phyloP scores from a whole-genome alignment of 1,139 yeast genomes.

The Yamadazyma buinensis region DNA sequence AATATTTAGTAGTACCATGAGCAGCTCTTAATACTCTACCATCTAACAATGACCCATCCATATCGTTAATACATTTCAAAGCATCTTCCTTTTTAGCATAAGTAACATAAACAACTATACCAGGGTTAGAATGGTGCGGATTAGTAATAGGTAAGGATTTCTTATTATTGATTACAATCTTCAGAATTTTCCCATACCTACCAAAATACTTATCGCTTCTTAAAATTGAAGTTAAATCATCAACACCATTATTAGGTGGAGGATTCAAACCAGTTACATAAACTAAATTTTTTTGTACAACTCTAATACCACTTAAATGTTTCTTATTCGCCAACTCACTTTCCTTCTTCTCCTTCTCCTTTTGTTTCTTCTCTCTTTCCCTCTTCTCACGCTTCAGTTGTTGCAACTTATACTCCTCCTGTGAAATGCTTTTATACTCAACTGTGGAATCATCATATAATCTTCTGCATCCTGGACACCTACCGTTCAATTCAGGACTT shows the following conservation, averaged over 20 bases:
- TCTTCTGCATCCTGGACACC: slow-evolving; percentile 97
- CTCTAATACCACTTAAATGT: slow-evolving; percentile 95
- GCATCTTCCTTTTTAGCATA: slow-evolving; percentile 94
- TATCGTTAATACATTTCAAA: slow-evolving; percentile 83
- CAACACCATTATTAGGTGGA: slow-evolving; percentile 65
- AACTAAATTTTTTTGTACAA: slow-evolving; percentile 94
- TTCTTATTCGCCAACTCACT: slow-evolving; percentile 85
- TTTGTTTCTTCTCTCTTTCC: slow-evolving; percentile 82
- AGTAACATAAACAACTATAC: slow-evolving; percentile 94
- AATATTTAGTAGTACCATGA: slow-evolving; percentile 97
- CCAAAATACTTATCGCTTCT: slow-evolving; percentile 95
- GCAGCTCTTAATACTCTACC: slow-evolving; percentile 89
- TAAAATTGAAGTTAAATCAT: slow-evolving; percentile 79
- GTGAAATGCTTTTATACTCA: slow-evolving; percentile 75
- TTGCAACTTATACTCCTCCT: slow-evolving; percentile 80
- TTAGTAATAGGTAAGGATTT: slow-evolving; percentile 42
- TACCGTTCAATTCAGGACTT: slow-evolving; percentile 90
- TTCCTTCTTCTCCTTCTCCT: slow-evolving; percentile 90
- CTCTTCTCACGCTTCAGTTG: slow-evolving; percentile 76
- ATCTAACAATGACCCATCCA: slow-evolving; percentile 92
- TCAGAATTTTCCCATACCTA: slow-evolving; percentile 93
- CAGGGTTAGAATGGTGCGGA: slow-evolving; percentile 50
- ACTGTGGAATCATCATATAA: slow-evolving; percentile 91
- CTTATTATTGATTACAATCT: slow-evolving; percentile 87
- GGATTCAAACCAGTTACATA: slow-evolving; percentile 96